These are phyloP conservation scores for Hyaloscypha variabilis DNA, from an alignment of 495 filamentous ascomycete genomes.

Conservation along the genomic window DNA sequence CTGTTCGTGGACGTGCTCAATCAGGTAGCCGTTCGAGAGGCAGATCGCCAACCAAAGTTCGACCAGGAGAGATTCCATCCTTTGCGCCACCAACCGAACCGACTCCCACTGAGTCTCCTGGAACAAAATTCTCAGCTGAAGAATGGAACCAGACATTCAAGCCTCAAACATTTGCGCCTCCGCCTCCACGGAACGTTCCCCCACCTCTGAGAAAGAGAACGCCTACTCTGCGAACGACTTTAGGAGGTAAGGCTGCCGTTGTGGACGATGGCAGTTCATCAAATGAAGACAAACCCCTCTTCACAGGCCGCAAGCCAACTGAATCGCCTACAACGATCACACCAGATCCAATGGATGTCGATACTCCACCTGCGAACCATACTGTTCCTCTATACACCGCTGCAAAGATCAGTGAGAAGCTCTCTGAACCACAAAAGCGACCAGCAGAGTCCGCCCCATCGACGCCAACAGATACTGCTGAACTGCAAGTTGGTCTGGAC, in stretches of 20 bases:
- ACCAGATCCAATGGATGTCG: conserved; percentile 59
- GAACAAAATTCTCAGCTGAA: conserved; percentile 62
- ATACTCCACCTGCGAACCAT: conserved; percentile 41
- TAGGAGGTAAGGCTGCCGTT: conserved; percentile 39
- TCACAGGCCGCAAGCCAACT: conserved; percentile 13
- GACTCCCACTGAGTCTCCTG: conserved; percentile 21
- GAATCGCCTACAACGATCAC: conserved; percentile 19
- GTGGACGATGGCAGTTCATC: conserved; percentile 46
- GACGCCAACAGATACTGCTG: conserved; percentile 40
- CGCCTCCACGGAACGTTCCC: conserved; percentile 5
- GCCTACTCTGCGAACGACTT: conserved; percentile 22
- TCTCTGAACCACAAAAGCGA: conserved; percentile 19
- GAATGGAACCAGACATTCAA: conserved; percentile 69
- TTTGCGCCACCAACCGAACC: conserved; percentile 8
- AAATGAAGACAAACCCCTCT: conserved; percentile 35
- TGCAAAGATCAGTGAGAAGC: conserved; percentile 13
- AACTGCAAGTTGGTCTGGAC: conserved; percentile 58
- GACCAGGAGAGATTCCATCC: conserved; percentile 18
- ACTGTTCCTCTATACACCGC: conserved; percentile 29
- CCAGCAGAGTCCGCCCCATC: conserved; percentile 23
- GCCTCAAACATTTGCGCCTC: conserved; percentile 56
- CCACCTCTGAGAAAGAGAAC: conserved; percentile 9
- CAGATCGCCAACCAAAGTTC: conserved; percentile 37
- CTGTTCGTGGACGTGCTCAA: conserved; percentile 35
- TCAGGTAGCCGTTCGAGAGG: conserved; percentile 35